Base-by-base conservation (phyloP, 2,329 filamentous ascomycete genomes). In the Tetracladium maxilliforme region DNA sequence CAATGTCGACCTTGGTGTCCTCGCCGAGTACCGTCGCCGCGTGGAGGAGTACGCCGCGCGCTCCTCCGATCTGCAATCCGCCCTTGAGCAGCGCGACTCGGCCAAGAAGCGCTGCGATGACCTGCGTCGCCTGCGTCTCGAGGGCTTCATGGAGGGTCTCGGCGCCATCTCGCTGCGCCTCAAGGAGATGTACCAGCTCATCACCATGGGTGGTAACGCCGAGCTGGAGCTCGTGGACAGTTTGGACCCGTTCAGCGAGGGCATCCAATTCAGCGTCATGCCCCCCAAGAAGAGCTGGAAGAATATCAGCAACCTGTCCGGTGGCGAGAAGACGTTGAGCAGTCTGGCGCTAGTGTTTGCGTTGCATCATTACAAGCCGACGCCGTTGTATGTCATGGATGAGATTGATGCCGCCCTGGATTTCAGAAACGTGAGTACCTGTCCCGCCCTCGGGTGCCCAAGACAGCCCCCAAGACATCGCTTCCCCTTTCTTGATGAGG, bases 101-200 rank as follows among this genome's bases (percentile, higher is more conserved):
- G 84, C 83, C 37, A 98, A 95, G 65, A 81, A 82, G 46, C 78
- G 84, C 7, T 84, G 86, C 39, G 87, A 95, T 42, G 84, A 94
- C 37, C 71, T 98, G 26, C 80, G 90, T 9, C 79, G 83, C 10
- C 62, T 93, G 24, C 81, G 90, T 16, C 63, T 95, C 6, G 87
- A 94, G 40, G 87, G 90, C 18, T 98, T 98, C 65, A 95, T 95
- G 86, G 83, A 92, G 46, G 90, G 92, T 19, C 95, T 98, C 58
- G 78, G 77, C 42, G 78, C 72, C 33, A 98, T 98, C 50, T 95
- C 87, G 2, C 63, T 94, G 14, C 79, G 87, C 1, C 64, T 98
- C 22, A 98, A 98, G 59, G 90, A 98, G 46, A 98, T 98, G 90
- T 98, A 98, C 56, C 90, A 98, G 49, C 94, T 98, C 86, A 98